Evolutionary conservation across 441 rosid species (phyloP).

Genomic region (Pelargonium fulgidum): DNA sequence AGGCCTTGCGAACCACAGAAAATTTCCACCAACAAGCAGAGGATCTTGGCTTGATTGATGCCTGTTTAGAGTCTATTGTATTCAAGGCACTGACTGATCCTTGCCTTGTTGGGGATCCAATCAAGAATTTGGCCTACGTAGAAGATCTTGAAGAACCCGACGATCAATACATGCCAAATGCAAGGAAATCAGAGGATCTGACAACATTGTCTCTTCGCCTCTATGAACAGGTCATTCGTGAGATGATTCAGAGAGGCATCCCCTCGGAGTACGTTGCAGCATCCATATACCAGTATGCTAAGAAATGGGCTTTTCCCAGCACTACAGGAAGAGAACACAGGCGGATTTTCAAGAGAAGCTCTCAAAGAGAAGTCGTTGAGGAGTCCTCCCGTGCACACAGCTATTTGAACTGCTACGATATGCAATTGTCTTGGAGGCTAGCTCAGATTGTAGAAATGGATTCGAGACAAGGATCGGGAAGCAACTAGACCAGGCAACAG

Average conservation of each 20-base stretch:
- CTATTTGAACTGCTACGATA: constrained; percentile 48
- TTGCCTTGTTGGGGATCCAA: constrained; percentile 43
- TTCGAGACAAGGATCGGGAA: constrained; percentile 64
- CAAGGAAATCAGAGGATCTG: constrained; percentile 58
- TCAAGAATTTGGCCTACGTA: constrained; percentile 13
- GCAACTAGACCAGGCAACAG: constrained; percentile 61
- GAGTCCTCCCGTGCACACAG: constrained; percentile 44
- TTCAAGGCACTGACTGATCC: constrained; percentile 44
- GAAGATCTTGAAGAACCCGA: no score
- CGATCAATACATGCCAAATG: constrained; percentile 55
- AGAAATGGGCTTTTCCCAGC: constrained; percentile 38
- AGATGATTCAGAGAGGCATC: constrained; percentile 35
- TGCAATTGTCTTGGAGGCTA: constrained; percentile 43
- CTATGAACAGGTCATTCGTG: constrained; percentile 38
- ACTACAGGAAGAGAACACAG: constrained; percentile 18
- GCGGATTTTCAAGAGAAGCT: constrained; percentile 36
- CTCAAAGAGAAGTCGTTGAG: constrained; percentile 45
- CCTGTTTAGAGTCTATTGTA: constrained; percentile 53
- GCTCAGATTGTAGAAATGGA: constrained; percentile 48
- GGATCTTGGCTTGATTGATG: constrained; percentile 41
- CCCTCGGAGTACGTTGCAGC: constrained; percentile 36
- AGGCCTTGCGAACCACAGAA: constrained; percentile 37
- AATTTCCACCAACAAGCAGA: constrained; percentile 31
- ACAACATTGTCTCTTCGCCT: constrained; percentile 46
- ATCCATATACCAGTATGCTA: constrained; percentile 51